These are phyloP conservation scores for Pittosporum tobira DNA, from an alignment of 129 eudicot genomes.

Conservation along the genomic window DNA sequence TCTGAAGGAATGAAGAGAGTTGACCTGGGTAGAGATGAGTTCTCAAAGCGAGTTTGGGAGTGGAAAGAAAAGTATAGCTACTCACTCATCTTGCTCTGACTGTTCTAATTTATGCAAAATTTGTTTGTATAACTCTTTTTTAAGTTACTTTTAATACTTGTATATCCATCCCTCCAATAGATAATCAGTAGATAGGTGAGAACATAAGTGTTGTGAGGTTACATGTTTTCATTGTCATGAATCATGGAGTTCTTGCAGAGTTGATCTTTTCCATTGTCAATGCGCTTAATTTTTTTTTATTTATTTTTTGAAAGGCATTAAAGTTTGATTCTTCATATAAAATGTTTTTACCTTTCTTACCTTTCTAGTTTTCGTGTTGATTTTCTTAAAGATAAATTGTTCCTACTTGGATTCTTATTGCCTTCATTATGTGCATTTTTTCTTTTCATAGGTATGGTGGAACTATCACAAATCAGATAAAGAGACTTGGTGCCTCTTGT, in stretches of 20 bases:
- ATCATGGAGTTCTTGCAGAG: conserved; percentile 1
- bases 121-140: neutral
- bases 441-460: conserved; percentile 74
- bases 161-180: neutral
- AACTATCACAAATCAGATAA: conserved; percentile 84
- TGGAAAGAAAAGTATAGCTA: conserved; percentile 88
- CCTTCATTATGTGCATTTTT: no score
- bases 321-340: no score
- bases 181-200: neutral
- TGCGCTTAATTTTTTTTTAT: no score
- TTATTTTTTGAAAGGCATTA: no score
- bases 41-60: conserved; percentile 87
- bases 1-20: conserved; percentile 85
- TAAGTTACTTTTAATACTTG: neutral
- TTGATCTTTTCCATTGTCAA: neutral
- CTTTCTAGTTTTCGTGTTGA: no score
- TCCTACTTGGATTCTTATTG: conserved; percentile 9
- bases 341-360: no score
- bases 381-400: no score
- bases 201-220: neutral
- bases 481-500: conserved; percentile 98
- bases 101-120: neutral
- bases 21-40: conserved; percentile 95
- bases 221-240: neutral
- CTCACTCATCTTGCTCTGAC: conserved; percentile 7